A percentile compares a stretch with the other conserved stretches of the same genome.
Conservation (phyloP, 768 basidiomycete species). For the Naganishia friedmannii region DNA sequence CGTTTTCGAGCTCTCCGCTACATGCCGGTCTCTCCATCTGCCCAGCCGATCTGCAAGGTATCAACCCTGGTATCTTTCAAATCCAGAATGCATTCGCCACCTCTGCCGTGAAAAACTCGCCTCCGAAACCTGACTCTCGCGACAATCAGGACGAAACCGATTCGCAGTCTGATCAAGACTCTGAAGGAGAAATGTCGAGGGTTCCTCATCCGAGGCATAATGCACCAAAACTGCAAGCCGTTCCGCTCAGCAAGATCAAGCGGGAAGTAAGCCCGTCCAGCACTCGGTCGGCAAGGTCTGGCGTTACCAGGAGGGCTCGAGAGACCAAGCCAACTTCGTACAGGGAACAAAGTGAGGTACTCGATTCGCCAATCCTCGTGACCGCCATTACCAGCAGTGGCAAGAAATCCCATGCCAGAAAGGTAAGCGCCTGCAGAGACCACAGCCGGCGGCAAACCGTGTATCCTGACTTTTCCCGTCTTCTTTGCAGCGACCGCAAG, state of each 20-base stretch:
- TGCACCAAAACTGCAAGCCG: constrained; percentile 4
- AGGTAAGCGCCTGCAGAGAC: constrained; percentile 19
- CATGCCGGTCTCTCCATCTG: constrained; percentile 12
- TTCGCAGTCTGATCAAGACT: not conserved
- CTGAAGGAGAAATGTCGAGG: not conserved
- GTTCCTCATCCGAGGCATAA: not conserved
- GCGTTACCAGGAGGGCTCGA: not conserved
- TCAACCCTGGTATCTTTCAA: constrained; percentile 1
- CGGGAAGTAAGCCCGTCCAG: not conserved
- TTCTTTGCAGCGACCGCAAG: constrained; percentile 27
- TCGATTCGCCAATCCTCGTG: constrained; percentile 23
- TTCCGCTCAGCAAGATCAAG: not conserved
- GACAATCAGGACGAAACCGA: not conserved
- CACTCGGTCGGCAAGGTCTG: too few relatives aligned
- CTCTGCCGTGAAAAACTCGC: not conserved
- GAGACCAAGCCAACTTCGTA: not conserved
- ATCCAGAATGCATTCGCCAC: not conserved
- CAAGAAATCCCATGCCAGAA: constrained; percentile 33
- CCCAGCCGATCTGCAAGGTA: constrained; percentile 16
- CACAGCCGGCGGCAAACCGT: too few relatives aligned
- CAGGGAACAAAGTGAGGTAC: constrained; percentile 11
- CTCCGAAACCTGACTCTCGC: not conserved
- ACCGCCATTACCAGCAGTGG: constrained; percentile 31
- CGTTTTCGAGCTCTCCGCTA: constrained; percentile 14
- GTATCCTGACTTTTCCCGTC: not conserved